Percentiles rank a stretch among this genome's conserved stretches.
Evolutionary conservation across 768 basidiomycete species (phyloP).

Genomic region (Suillus occidentalis): DNA sequence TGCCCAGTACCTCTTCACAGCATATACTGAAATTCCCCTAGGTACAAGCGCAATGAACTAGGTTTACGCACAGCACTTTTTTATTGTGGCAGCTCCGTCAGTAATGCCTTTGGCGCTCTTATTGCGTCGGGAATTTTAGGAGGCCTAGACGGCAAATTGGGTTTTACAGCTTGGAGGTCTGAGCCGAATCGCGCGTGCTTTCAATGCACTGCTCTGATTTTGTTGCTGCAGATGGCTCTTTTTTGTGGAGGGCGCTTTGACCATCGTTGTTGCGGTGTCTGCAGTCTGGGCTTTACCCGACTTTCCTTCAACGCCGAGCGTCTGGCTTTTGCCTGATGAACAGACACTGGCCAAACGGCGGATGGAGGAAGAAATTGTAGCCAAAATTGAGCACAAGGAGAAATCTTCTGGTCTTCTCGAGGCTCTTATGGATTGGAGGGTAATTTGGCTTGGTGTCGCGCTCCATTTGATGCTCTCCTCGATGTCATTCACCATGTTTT

Average conservation of each 20-base stretch:
- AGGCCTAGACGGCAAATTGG: slow-evolving; percentile 65
- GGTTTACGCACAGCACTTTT: slow-evolving; percentile 65
- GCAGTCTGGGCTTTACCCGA: slow-evolving; percentile 70
- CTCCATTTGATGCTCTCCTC: slow-evolving; percentile 55
- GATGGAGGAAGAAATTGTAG: slow-evolving; percentile 61
- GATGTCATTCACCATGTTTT: slow-evolving; percentile 74
- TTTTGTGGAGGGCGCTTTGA: slow-evolving; percentile 61
- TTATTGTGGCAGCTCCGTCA: slow-evolving; percentile 68
- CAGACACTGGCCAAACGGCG: slow-evolving; percentile 52
- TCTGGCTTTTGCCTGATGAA: slow-evolving; percentile 61
- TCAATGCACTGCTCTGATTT: not conserved
- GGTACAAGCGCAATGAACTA: slow-evolving; percentile 65
- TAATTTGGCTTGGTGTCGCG: slow-evolving; percentile 74
- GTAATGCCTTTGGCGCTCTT: slow-evolving; percentile 78
- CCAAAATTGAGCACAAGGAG: slow-evolving; percentile 45
- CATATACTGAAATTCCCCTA: not conserved
- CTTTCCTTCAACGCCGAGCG: slow-evolving; percentile 58
- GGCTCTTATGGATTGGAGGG: slow-evolving; percentile 71
- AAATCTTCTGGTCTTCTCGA: slow-evolving; percentile 47
- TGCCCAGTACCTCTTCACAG: not conserved
- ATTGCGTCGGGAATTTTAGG: slow-evolving; percentile 74
- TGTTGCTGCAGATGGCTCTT: slow-evolving; percentile 59
- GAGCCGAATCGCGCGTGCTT: slow-evolving; percentile 12
- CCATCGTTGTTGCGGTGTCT: slow-evolving; percentile 46
- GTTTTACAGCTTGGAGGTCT: slow-evolving; percentile 71